Conservation (phyloP, 2,329 filamentous ascomycete genomes). For the Aspergillus sclerotialis region DNA sequence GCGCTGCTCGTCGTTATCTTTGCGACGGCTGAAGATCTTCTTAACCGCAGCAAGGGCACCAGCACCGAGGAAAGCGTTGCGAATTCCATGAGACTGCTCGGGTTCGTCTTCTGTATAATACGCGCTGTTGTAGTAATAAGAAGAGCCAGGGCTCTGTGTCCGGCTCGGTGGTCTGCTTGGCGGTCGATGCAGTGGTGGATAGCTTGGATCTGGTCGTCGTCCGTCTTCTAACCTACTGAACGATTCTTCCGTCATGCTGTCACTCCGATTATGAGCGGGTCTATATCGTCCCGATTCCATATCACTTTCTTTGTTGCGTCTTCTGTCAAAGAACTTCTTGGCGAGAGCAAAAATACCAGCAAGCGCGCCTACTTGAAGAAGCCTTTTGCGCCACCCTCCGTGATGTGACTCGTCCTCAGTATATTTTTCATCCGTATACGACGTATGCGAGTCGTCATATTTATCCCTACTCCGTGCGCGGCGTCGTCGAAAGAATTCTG, state of each 20-base stretch:
- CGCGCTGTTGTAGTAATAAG: constrained; percentile 33
- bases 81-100: constrained; percentile 42
- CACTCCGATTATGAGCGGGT: constrained; percentile 43
- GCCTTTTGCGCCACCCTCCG: constrained; percentile 54
- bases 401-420: constrained; percentile 44
- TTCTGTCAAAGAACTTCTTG: constrained; percentile 52
- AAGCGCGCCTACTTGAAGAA: constrained; percentile 55
- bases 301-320: constrained; percentile 47
- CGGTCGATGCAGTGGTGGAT: constrained; percentile 26
- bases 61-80: constrained; percentile 57
- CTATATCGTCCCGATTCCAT: constrained; percentile 47
- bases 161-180: constrained; percentile 26
- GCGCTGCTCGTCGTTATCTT: constrained; percentile 51
- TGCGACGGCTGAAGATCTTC: constrained; percentile 56
- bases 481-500: constrained; percentile 40
- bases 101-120: constrained; percentile 38
- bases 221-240: constrained; percentile 46
- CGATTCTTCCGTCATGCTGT: constrained; percentile 35
- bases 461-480: constrained; percentile 39
- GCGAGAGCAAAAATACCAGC: constrained; percentile 58
- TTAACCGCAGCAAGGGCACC: constrained; percentile 56
- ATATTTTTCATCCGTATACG: constrained; percentile 61
- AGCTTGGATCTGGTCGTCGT: constrained; percentile 40
- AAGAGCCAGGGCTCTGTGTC: constrained; percentile 27
- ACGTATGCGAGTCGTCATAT: constrained; percentile 45